Percentiles rank a stretch among this genome's conserved stretches.
phyloP scores from a whole-genome alignment of 164 flowering plant species.

The Piper betle region DNA sequence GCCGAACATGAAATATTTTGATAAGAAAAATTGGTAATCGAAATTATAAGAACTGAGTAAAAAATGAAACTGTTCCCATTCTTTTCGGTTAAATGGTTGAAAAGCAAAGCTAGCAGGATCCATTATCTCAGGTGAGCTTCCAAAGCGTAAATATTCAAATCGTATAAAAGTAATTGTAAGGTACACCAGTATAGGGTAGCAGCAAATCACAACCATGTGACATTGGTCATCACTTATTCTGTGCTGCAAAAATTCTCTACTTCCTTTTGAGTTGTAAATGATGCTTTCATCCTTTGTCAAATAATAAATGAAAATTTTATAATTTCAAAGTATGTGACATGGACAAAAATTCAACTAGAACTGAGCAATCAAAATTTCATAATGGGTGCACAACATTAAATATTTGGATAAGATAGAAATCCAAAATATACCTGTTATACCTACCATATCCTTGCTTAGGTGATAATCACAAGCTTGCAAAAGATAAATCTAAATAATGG shows the following conservation, averaged over 20 bases:
- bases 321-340: neutral
- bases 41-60: neutral
- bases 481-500: conserved; percentile 90
- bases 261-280: conserved; percentile 64
- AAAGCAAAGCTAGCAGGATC: conserved; percentile 59
- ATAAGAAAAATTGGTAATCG: neutral
- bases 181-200: neutral
- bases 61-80: conserved; percentile 57
- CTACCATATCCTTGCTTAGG: conserved; percentile 99
- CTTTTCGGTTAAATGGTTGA: conserved; percentile 58
- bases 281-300: conserved; percentile 68
- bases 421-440: conserved; percentile 67
- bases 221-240: conserved; percentile 42
- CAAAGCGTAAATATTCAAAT: conserved; percentile 47
- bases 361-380: too few relatives aligned
- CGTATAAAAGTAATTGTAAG: conserved; percentile 1
- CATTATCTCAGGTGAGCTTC: conserved; percentile 93
- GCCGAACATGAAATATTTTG: too few relatives aligned
- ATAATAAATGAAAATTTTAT: too few relatives aligned
- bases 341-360: too few relatives aligned
- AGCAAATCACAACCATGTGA: neutral
- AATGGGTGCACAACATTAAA: too few relatives aligned
- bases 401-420: neutral
- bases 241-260: conserved; percentile 74
- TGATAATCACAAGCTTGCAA: conserved; percentile 62